Evolutionary conservation across 106 monocot species (phyloP), one percentile per base, ranked within the genome.

Genomic region (Dendrobium nobile): DNA sequence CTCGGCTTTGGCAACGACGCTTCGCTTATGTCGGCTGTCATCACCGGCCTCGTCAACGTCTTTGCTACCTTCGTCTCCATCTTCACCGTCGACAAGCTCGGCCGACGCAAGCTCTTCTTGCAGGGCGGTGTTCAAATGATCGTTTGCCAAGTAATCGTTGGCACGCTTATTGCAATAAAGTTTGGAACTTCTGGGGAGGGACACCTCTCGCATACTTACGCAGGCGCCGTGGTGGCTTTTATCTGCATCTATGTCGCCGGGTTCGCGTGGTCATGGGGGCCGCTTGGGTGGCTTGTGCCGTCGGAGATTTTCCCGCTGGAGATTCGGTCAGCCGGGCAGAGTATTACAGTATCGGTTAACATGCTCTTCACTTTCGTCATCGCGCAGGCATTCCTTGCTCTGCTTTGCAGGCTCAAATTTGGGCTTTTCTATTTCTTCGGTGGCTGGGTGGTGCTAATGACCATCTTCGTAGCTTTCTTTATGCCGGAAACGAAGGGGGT

Each of bases 11-110:
- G 86, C 8, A 31, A 0, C 78, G 65, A 91, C 45, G 88, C 91
- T 0, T 86, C 91, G 7, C 83, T 91, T 20, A 77, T 88, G 80
- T 91, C 91, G 15, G 86, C 91, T 11, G 82, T 91, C 40, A 91
- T 91, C 84, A 86, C 91, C 13, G 88, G 91, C 13, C 27, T 86
- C 17, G 86, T 91, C 40, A 91, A 91, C 54, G 82, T 86, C 58
- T 77, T 91, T 70, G 86, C 87, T 10, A 91, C 91, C 8, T 33
- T 88, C 6, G 82, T 83, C 0, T 91, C 91, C 45, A 78, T 88
- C 67, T n/a, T 84, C 70, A 58, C 85, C 24, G 90, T 78, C 56
- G 90, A 90, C 77, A 47, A 64, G 54, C 22, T 54, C 5, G 88
- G 88, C 43, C 77, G 88, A 1, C 77, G 88, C 4, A 81, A 31